Base-by-base conservation (phyloP, 2,329 filamentous ascomycete genomes). In the Metarhizium humberi region DNA sequence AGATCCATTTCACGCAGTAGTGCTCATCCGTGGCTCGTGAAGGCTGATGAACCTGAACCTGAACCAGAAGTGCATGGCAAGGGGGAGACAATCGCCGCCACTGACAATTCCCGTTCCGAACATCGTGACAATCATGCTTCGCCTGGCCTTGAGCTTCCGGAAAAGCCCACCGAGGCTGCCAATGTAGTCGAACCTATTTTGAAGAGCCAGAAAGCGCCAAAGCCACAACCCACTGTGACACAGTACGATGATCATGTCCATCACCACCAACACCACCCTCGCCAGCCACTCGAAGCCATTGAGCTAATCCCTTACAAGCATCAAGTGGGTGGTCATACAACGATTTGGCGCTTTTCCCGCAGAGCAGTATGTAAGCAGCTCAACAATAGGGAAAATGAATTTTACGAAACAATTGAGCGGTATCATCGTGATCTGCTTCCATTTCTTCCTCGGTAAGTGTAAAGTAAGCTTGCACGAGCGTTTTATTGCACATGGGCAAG, bases 311-410 rank as follows among this genome's bases (percentile, higher is more conserved):
- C 94, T 2, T 99, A 96, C 72, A 90, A 90, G 61, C 94, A 99
- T 72, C 94, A 99, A 72, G 94, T 99, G 55, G 94, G 94, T 56
- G 94, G 94, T 0, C 94, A 99, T 69, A 96, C 91, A 6, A 96
- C 92, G 0, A 81, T 99, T 40, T 99, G 95, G 81, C 87, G 92
- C 46, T 97, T 99, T 68, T 97, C 94, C 18, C 86, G 90, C 61
- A 84, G 92, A 64, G 94, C 94, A 55, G 92, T 99, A 11, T 99
- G 94, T 78, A 99, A 99, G 73, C 91, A 96, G 73, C 81, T 99
- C 66, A 99, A 96, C 71, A 99, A 96, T 69, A 83, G 92, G 65
- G 94, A 99, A 69, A 99, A 99, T 71, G 90, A 96, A 72, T 99
- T 99, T 68, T 99, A 99, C 71, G 94, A 99, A 72, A 94, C 87